Conservation (phyloP, 306 rosid species). For the Vigna angularis region DNA sequence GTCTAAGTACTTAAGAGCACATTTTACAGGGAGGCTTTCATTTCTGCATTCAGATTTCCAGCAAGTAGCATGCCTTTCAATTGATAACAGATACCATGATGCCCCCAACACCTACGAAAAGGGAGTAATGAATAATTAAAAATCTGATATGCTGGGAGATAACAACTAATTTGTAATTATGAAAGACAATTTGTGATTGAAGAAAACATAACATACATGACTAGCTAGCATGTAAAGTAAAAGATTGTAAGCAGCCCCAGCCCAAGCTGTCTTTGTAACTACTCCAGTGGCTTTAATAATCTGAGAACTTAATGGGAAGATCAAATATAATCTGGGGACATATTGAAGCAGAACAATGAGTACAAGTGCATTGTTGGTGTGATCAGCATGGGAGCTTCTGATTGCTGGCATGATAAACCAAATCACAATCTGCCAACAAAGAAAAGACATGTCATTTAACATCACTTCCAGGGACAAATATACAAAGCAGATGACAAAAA, state of each 20-base stretch:
- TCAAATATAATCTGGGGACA: constrained; percentile 81
- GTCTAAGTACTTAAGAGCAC: constrained; percentile 66
- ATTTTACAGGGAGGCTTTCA: constrained; percentile 59
- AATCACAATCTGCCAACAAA: constrained; percentile 75
- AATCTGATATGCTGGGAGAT: constrained; percentile 23
- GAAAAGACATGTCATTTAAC: constrained; percentile 38
- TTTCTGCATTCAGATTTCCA: constrained; percentile 80
- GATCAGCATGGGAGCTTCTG: constrained; percentile 75
- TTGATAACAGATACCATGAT: constrained; percentile 86
- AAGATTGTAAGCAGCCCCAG: constrained; percentile 97
- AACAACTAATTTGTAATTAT: neutral
- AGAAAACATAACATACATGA: constrained; percentile 67
- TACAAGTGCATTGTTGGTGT: constrained; percentile 78
- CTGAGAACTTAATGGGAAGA: constrained; percentile 87
- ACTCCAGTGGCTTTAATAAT: constrained; percentile 89
- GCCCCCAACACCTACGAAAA: constrained; percentile 81
- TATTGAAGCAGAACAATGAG: constrained; percentile 86
- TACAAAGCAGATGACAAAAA: neutral
- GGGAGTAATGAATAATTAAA: constrained; percentile 9
- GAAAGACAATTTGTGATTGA: constrained; percentile 18
- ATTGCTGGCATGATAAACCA: constrained; percentile 91
- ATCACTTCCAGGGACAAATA: constrained; percentile 20
- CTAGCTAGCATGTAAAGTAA: constrained; percentile 93
- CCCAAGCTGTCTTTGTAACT: constrained; percentile 95
- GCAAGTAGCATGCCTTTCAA: constrained; percentile 79